A percentile compares a stretch with the other conserved stretches of the same genome.
Conservation (phyloP, 1,139 yeast genomes). For the Martiniozyma asiatica region DNA sequence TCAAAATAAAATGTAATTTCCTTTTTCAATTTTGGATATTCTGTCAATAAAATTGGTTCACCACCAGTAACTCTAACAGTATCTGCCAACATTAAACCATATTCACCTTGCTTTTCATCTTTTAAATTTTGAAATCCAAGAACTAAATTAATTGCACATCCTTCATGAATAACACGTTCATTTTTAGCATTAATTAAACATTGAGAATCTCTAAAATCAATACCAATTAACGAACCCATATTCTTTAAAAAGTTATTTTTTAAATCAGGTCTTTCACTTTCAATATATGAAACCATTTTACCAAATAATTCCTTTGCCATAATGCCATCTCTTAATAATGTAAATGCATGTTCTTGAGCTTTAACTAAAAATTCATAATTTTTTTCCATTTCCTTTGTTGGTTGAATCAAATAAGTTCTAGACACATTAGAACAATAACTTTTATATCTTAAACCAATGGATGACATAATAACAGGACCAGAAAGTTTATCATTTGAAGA, state of each 20-base stretch:
- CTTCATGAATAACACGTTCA: conserved; percentile 55
- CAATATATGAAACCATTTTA: conserved; percentile 48
- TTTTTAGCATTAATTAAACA: conserved; percentile 65
- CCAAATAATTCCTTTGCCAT: conserved; percentile 56
- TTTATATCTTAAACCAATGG: conserved; percentile 79
- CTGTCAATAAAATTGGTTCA: conserved; percentile 58
- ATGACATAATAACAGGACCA: conserved; percentile 73
- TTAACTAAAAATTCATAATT: conserved; percentile 68
- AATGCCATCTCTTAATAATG: conserved; percentile 54
- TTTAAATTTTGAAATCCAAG: conserved; percentile 63
- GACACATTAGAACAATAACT: conserved; percentile 83
- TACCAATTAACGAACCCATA: conserved; percentile 83
- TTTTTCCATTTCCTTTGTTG: conserved; percentile 64
- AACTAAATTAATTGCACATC: conserved; percentile 65
- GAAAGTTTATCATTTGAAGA: conserved; percentile 58
- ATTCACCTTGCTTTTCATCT: conserved; percentile 41
- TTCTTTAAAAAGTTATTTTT: conserved; percentile 60
- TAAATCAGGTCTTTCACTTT: conserved; percentile 50
- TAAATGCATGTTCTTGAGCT: conserved; percentile 52
- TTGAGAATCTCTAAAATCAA: conserved; percentile 78
- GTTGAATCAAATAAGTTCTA: conserved; percentile 84
- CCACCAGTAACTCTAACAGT: conserved; percentile 60
- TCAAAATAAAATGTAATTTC: conserved; percentile 81
- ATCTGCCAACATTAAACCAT: conserved; percentile 72
- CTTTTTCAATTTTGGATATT: conserved; percentile 57